A percentile compares a stretch with the other conserved stretches of the same genome.
These are phyloP conservation scores for Populus alba DNA, from an alignment of 345 rosid genomes.

Conservation along the genomic window DNA sequence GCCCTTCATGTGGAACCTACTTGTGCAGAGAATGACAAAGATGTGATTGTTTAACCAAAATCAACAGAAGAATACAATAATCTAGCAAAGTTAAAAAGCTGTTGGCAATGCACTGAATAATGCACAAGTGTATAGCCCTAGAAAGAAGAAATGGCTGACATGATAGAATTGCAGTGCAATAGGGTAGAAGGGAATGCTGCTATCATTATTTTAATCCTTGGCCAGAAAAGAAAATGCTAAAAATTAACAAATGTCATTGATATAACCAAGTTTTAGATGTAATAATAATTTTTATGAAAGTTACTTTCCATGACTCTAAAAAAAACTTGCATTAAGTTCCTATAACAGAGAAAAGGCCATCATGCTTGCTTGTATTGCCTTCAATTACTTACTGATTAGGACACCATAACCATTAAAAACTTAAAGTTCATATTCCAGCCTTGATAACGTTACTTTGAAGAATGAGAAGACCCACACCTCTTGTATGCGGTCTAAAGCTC, in stretches of 20 bases:
- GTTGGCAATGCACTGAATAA: not conserved
- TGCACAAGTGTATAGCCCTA: not conserved
- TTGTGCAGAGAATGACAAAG: not conserved
- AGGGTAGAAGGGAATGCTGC: not conserved
- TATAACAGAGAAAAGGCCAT: not conserved
- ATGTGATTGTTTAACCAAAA: not conserved
- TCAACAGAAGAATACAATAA: not conserved
- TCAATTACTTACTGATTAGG: not conserved
- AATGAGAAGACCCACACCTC: constrained; percentile 44
- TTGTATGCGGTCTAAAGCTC: constrained; percentile 93
- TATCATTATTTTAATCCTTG: not conserved
- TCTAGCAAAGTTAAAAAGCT: not conserved
- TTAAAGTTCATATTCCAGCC: not conserved
- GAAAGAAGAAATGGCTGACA: not conserved
- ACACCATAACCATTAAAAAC: constrained; percentile 2
- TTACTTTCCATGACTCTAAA: not conserved
- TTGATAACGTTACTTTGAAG: not conserved
- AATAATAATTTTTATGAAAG: not conserved
- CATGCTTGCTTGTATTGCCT: not conserved
- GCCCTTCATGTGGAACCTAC: constrained; percentile 98
- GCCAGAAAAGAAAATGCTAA: not conserved
- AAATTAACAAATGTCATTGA: not conserved
- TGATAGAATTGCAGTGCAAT: not conserved
- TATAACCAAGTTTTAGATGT: not conserved
- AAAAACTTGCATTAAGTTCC: not conserved